Evolutionary conservation across 2,329 filamentous ascomycete genomes (phyloP).

Genomic region (Ophiostoma triangulosporum): DNA sequence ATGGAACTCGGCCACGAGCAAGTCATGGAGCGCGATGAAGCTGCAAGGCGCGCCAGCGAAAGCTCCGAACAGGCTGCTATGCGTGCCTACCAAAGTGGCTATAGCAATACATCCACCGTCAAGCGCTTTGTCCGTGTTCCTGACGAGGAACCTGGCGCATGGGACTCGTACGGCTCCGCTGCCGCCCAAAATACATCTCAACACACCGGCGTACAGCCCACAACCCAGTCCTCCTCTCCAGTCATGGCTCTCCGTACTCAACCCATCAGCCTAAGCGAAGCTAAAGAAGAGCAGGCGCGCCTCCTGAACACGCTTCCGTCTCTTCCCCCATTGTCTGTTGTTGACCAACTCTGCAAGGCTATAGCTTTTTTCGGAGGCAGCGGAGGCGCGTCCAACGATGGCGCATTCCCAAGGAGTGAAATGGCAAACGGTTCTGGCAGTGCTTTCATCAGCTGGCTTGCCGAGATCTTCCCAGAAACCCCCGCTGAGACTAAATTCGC

Average conservation of each 20-base stretch:
- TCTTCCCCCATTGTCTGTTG: slow-evolving; percentile 40
- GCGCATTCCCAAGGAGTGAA: slow-evolving; percentile 41
- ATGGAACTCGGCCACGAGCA: slow-evolving; percentile 37
- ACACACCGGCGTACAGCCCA: background rate
- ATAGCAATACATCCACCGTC: slow-evolving; percentile 33
- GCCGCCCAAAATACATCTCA: background rate
- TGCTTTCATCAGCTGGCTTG: slow-evolving; percentile 47
- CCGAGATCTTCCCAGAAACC: slow-evolving; percentile 46
- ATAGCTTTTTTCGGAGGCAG: slow-evolving; percentile 50
- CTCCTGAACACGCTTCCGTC: slow-evolving; percentile 42
- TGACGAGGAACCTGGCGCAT: slow-evolving; percentile 15
- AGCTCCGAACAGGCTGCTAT: slow-evolving; percentile 45
- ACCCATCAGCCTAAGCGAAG: slow-evolving; percentile 30
- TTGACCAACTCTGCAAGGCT: slow-evolving; percentile 49
- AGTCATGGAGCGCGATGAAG: slow-evolving; percentile 32
- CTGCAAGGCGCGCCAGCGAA: slow-evolving; percentile 49
- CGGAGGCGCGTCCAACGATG: slow-evolving; percentile 35
- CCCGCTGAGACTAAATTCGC: slow-evolving; percentile 1
- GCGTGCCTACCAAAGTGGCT: slow-evolving; percentile 39
- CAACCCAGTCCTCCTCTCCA: slow-evolving; percentile 7
- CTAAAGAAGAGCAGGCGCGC: slow-evolving; percentile 46
- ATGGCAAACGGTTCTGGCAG: slow-evolving; percentile 43
- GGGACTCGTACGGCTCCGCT: slow-evolving; percentile 7
- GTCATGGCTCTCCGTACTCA: background rate
- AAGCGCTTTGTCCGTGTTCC: slow-evolving; percentile 25